Evolutionary conservation across 1,139 yeast species (phyloP).

Genomic region (Lizanozyma gosingica): DNA sequence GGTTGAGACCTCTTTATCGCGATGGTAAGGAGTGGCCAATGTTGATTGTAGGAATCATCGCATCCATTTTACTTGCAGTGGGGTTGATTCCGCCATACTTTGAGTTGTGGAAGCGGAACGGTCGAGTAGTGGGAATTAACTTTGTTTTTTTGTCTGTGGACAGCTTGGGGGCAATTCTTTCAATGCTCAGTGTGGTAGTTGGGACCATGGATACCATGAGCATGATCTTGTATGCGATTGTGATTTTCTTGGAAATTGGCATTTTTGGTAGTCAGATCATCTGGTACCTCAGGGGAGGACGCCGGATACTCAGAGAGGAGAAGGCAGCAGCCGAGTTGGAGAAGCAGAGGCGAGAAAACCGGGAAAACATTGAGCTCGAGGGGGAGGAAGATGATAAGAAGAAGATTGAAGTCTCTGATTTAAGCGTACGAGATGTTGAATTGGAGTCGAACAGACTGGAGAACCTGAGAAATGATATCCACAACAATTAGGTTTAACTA

Average conservation of each 20-base stretch:
- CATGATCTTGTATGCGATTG: slow-evolving; percentile 42
- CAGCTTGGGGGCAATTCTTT: slow-evolving; percentile 44
- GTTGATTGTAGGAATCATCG: slow-evolving; percentile 43
- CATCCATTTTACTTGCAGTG: slow-evolving; percentile 38
- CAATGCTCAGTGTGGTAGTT: slow-evolving; percentile 41
- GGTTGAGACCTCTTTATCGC: slow-evolving; percentile 41
- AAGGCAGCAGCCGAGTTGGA: slow-evolving; percentile 10
- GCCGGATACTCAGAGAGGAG: slow-evolving; percentile 7
- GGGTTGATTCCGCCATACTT: slow-evolving; percentile 51
- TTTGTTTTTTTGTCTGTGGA: slow-evolving; percentile 43
- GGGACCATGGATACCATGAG: slow-evolving; percentile 45
- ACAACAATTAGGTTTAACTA: too few species aligned
- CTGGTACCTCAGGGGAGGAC: slow-evolving; percentile 39
- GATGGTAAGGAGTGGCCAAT: slow-evolving; percentile 43
- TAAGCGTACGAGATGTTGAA: too few species aligned
- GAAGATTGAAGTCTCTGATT: too few species aligned
- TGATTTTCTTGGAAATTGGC: slow-evolving; percentile 41
- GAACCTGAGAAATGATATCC: too few species aligned
- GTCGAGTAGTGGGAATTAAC: slow-evolving; percentile 50
- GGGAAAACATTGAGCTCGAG: background rate
- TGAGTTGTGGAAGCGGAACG: slow-evolving; percentile 42
- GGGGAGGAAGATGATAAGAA: background rate
- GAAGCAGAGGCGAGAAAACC: slow-evolving; percentile 6
- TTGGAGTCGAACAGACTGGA: too few species aligned
- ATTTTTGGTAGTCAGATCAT: slow-evolving; percentile 37